These are phyloP conservation scores for Chalciporus sp. DNA, from an alignment of 1,284 basidiomycete genomes.

Conservation along the genomic window DNA sequence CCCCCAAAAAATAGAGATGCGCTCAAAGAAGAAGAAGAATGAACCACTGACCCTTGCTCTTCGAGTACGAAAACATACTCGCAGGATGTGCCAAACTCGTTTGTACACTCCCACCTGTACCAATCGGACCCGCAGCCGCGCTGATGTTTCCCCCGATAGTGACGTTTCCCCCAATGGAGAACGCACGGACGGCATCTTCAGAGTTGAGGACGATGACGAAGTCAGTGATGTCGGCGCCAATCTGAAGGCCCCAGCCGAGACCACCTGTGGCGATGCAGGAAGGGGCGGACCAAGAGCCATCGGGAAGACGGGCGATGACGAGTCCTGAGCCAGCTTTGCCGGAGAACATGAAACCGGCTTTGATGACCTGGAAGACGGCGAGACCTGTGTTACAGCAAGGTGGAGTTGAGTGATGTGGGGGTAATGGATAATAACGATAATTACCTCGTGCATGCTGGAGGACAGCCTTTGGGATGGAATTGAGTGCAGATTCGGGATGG, in stretches of 20 bases:
- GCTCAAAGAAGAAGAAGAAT: not conserved
- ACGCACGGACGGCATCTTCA: slow-evolving; percentile 94
- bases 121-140: slow-evolving; percentile 89
- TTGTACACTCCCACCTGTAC: slow-evolving; percentile 91
- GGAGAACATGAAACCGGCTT: slow-evolving; percentile 95
- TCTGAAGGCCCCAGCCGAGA: slow-evolving; percentile 94
- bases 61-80: slow-evolving; percentile 97
- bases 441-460: slow-evolving; percentile 86
- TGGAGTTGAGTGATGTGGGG: slow-evolving; percentile 2
- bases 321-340: slow-evolving; percentile 95
- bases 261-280: slow-evolving; percentile 98
- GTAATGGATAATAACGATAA: not conserved
- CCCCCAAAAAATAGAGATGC: not conserved
- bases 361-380: slow-evolving; percentile 93
- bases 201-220: slow-evolving; percentile 96
- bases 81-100: slow-evolving; percentile 89
- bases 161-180: slow-evolving; percentile 94
- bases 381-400: slow-evolving; percentile 59
- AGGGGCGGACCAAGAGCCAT: slow-evolving; percentile 97
- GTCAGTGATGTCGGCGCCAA: slow-evolving; percentile 87
- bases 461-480: slow-evolving; percentile 94
- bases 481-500: slow-evolving; percentile 88
- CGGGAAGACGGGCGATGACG: slow-evolving; percentile 91
- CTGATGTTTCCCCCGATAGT: slow-evolving; percentile 91
- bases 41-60: slow-evolving; percentile 79